These are phyloP conservation scores for Aureobasidium leucospermi DNA, from an alignment of 2,329 filamentous ascomycete species.

Conservation along the genomic window DNA sequence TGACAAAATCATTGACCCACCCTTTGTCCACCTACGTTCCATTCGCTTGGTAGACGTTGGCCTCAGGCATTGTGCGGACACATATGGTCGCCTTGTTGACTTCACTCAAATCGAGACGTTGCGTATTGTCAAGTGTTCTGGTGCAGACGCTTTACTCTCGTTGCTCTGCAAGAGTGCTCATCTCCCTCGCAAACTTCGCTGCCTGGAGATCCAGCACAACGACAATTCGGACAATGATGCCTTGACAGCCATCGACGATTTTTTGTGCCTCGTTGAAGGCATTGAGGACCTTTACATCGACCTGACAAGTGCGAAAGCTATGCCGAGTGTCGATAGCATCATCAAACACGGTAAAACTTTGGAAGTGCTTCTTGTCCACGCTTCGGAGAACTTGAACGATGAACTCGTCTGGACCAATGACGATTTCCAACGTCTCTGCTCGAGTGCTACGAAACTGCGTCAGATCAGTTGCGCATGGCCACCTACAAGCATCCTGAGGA, in stretches of 20 bases:
- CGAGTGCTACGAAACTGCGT: conserved; percentile 35
- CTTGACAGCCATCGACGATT: conserved; percentile 40
- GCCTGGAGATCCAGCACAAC: conserved; percentile 40
- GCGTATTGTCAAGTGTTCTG: conserved; percentile 37
- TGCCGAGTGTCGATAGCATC: conserved; percentile 38
- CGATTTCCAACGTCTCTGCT: conserved; percentile 41
- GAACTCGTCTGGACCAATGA: conserved; percentile 38
- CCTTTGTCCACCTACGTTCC: conserved; percentile 35
- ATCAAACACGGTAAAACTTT: conserved; percentile 40
- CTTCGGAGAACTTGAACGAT: conserved; percentile 24
- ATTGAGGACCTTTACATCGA: conserved; percentile 39
- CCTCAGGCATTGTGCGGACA: conserved; percentile 40
- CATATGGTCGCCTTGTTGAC: conserved; percentile 41
- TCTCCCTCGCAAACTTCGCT: conserved; percentile 38
- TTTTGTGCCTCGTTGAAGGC: conserved; percentile 40
- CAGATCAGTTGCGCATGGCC: conserved; percentile 43
- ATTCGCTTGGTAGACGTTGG: conserved; percentile 39
- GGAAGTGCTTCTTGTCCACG: conserved; percentile 38
- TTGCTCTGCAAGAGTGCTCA: conserved; percentile 39
- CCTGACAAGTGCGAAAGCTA: conserved; percentile 32
- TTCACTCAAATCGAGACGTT: conserved; percentile 38
- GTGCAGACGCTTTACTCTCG: conserved; percentile 40
- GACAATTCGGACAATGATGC: conserved; percentile 42
- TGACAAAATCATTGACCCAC: conserved; percentile 32
- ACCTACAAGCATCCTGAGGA: conserved; percentile 34